These are phyloP conservation scores for Wickerhamomyces mucosus DNA, from an alignment of 805 yeast species.

Conservation along the genomic window DNA sequence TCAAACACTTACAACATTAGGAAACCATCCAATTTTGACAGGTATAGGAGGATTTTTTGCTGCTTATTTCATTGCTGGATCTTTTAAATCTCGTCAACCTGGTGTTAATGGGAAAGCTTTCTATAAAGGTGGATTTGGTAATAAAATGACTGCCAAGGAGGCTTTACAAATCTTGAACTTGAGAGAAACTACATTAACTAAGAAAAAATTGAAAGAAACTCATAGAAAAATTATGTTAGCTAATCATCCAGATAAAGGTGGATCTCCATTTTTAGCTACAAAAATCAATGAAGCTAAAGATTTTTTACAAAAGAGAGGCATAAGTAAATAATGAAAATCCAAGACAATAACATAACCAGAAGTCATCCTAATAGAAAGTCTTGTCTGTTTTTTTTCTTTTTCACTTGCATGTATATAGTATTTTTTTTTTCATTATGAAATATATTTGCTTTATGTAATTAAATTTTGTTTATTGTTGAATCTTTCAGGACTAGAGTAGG, in stretches of 20 bases:
- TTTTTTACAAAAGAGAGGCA: constrained; percentile 48
- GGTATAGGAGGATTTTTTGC: constrained; percentile 60
- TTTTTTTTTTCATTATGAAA: not conserved
- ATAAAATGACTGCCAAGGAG: constrained; percentile 84
- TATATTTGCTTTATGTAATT: not conserved
- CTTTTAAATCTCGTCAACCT: constrained; percentile 37
- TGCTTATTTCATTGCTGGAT: constrained; percentile 57
- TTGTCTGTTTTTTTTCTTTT: not conserved
- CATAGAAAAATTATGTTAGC: constrained; percentile 80
- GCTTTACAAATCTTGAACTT: constrained; percentile 78
- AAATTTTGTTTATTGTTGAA: not conserved
- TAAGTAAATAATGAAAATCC: constrained; percentile 10
- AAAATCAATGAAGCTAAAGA: constrained; percentile 91
- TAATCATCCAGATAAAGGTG: constrained; percentile 94
- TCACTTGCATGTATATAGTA: constrained; percentile 1
- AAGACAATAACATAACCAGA: too few relatives aligned
- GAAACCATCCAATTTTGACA: constrained; percentile 69
- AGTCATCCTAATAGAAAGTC: too few relatives aligned
- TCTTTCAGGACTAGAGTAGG: too few relatives aligned
- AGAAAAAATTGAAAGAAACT: constrained; percentile 61
- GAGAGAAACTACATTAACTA: constrained; percentile 53
- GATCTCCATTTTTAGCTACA: constrained; percentile 80
- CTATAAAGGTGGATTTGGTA: constrained; percentile 81
- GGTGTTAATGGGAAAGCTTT: constrained; percentile 41
- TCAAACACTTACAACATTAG: constrained; percentile 45